Evolutionary conservation across 345 rosid genomes (phyloP).

Genomic region (Leavenworthia alabamica): DNA sequence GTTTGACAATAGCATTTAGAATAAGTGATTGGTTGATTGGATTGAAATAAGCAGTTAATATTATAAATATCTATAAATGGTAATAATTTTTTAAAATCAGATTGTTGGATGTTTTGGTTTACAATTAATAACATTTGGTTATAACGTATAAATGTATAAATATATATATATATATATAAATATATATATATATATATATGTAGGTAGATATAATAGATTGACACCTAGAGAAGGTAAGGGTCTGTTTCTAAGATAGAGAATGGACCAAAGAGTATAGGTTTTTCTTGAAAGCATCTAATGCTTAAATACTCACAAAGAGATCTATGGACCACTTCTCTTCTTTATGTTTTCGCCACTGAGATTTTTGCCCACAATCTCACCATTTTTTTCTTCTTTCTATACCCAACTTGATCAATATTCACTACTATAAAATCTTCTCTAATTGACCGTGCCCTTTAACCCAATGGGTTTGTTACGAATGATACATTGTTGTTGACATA

Average conservation of each 20-base stretch:
- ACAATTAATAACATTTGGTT: background rate
- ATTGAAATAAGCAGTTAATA: background rate
- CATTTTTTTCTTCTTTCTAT: constrained; percentile 19
- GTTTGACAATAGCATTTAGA: background rate
- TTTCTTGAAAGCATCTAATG: constrained; percentile 34
- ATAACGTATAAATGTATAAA: background rate
- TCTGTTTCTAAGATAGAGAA: constrained; percentile 26
- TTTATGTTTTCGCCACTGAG: constrained; percentile 25
- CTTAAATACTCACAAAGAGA: constrained; percentile 27
- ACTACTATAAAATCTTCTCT: constrained; percentile 15
- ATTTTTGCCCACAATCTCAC: constrained; percentile 29
- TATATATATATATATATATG: background rate
- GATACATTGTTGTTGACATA: background rate
- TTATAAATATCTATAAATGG: background rate
- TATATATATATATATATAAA: background rate
- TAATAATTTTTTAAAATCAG: background rate
- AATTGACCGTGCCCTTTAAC: constrained; percentile 11
- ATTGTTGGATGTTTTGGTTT: background rate
- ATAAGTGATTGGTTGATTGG: background rate
- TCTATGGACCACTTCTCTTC: constrained; percentile 29
- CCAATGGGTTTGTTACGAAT: constrained; percentile 12
- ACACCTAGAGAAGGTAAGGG: constrained; percentile 26
- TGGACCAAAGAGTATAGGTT: constrained; percentile 35
- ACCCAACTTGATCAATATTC: constrained; percentile 28
- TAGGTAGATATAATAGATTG: constrained; percentile 9